Percentiles rank a stretch among this genome's conserved stretches.
Conservation (phyloP, 768 basidiomycete genomes). For the Psilocybe subaeruginosa region DNA sequence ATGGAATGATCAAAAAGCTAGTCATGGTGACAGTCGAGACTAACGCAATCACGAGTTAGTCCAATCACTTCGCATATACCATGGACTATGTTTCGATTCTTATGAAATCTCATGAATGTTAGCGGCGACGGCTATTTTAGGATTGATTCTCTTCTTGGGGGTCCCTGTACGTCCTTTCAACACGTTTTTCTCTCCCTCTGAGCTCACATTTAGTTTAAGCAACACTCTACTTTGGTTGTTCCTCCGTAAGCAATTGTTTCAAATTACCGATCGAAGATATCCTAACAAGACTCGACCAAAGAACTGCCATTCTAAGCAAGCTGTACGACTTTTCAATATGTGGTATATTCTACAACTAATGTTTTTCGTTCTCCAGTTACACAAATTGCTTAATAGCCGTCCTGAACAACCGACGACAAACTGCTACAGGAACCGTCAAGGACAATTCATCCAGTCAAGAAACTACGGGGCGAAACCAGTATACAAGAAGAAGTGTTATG, state of each 20-base stretch:
- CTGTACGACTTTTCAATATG: background rate
- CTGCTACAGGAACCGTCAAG: slow-evolving; percentile 2
- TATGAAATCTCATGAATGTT: background rate
- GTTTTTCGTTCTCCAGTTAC: background rate
- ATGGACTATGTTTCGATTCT: background rate
- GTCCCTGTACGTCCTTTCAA: slow-evolving; percentile 2
- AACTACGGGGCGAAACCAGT: background rate
- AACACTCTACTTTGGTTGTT: slow-evolving; percentile 10
- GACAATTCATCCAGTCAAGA: background rate
- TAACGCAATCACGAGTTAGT: slow-evolving; percentile 8
- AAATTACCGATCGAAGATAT: background rate
- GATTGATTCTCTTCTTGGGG: slow-evolving; percentile 9
- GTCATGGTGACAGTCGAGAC: slow-evolving; percentile 8
- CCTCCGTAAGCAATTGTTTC: slow-evolving; percentile 3
- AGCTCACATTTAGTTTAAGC: background rate
- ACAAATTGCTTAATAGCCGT: slow-evolving; percentile 11
- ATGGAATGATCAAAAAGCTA: slow-evolving; percentile 11
- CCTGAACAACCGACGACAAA: slow-evolving; percentile 7
- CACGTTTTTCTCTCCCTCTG: background rate
- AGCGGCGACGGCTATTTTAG: slow-evolving; percentile 2
- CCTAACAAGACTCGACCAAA: background rate
- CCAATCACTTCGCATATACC: background rate
- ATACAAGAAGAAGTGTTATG: background rate
- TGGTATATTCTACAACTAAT: background rate
- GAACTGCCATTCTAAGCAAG: slow-evolving; percentile 1